Base-by-base conservation (phyloP, 78 protist species). In the Cavenderia fasciculata region DNA sequence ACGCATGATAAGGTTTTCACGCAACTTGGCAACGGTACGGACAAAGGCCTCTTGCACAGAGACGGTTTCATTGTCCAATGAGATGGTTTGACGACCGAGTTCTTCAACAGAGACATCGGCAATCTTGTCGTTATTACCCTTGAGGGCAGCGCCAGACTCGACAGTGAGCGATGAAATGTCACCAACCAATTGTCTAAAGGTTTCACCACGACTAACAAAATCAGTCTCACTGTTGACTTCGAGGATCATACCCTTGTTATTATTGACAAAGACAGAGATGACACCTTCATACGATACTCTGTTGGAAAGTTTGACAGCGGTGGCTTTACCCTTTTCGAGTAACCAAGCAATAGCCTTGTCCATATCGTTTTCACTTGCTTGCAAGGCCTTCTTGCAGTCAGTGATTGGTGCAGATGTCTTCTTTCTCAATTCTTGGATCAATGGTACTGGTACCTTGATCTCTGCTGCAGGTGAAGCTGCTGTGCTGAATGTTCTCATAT, bases 221-320 rank as follows among this genome's bases (percentile, higher is more conserved):
- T 79, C 89, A 38, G 89, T 79, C 31, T 79, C 89, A 79, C 89
- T 79, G 74, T 79, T 79, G 44, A 79, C 54, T 52, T 79, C 89
- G 14, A 79, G 31, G 21, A 79, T 79, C 7, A 79, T 57, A 16
- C 69, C 88, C 40, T 47, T 65, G 12, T 23, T 41, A n/a, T 49
- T 34, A 31, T 41, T 25, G 34, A 68, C 77, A 12, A 54, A 21
- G 25, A 79, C 69, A 25, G 89, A 79, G 47, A 79, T 56, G 4
- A 52, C 6, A 54, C 89, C 89, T 25, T 79, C 89, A 2, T 47
- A 51, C 10, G 66, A 66, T 10, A 66, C 89, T 61, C 89, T 66
- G 33, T 21, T 66, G 10, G 71, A 23, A 36, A 79, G 34, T 68
- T 79, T 79, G 34, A 40, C 47, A 2, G 89, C 89, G 12, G 78